Evolutionary conservation across 1,284 basidiomycete species (phyloP).

Genomic region (Trametes versicolor): DNA sequence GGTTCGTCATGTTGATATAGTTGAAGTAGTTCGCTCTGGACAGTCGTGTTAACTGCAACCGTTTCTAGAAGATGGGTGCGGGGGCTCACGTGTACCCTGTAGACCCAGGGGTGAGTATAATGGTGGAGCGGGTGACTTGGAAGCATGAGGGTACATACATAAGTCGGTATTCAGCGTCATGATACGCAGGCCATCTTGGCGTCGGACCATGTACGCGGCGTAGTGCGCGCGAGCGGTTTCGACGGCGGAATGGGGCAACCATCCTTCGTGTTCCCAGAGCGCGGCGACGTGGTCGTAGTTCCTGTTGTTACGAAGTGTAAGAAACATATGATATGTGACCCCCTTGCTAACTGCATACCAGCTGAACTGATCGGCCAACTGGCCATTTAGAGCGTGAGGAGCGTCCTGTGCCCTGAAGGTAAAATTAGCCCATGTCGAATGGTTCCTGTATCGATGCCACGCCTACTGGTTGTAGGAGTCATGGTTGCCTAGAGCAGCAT

Average conservation of each 20-base stretch:
- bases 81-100: constrained; percentile 58
- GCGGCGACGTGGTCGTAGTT: constrained; percentile 78
- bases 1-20: constrained; percentile 78
- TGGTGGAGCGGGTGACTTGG: background rate
- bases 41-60: constrained; percentile 11
- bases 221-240: constrained; percentile 75
- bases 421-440: background rate
- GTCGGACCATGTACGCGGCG: constrained; percentile 77
- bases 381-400: constrained; percentile 63
- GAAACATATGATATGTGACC: background rate
- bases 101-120: constrained; percentile 4
- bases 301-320: constrained; percentile 49
- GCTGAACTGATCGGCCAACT: constrained; percentile 67
- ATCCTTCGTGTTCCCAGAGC: constrained; percentile 77
- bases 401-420: constrained; percentile 67
- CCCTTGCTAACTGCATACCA: constrained; percentile 53
- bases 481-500: constrained; percentile 81
- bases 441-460: constrained; percentile 15
- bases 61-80: background rate
- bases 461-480: constrained; percentile 72
- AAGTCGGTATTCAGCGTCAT: constrained; percentile 84
- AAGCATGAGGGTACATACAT: constrained; percentile 55
- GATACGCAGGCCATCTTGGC: constrained; percentile 73
- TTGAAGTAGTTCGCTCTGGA: constrained; percentile 76
- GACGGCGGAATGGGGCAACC: constrained; percentile 71